These are phyloP conservation scores for Lumnitzera racemosa DNA, from an alignment of 345 rosid species.

Conservation along the genomic window DNA sequence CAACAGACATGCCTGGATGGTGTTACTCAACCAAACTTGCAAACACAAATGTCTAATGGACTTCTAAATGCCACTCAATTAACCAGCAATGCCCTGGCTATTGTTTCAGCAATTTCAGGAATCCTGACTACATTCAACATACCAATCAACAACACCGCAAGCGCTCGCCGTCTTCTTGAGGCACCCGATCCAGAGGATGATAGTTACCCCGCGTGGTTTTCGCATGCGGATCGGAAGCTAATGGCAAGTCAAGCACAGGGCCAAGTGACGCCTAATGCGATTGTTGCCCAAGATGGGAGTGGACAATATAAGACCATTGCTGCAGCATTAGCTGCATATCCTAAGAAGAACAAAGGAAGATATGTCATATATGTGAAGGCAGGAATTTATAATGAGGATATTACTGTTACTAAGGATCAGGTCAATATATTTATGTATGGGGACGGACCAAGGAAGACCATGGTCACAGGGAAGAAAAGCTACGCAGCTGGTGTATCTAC, in stretches of 20 bases:
- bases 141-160: constrained; percentile 2
- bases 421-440: constrained; percentile 58
- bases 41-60: constrained; percentile 9
- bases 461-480: constrained; percentile 42
- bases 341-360: constrained; percentile 24
- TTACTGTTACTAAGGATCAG: constrained; percentile 35
- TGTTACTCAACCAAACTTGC: constrained; percentile 12
- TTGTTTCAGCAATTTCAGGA: constrained; percentile 20
- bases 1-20: constrained; percentile 35
- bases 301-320: constrained; percentile 32
- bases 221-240: constrained; percentile 26
- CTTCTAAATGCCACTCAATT: constrained; percentile 27
- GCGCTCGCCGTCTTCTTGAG: constrained; percentile 13
- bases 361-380: constrained; percentile 61
- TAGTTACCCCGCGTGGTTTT: constrained; percentile 30
- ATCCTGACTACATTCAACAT: constrained; percentile 21
- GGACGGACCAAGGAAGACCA: constrained; percentile 64
- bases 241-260: constrained; percentile 14
- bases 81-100: constrained; percentile 43
- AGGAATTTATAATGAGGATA: constrained; percentile 43
- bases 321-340: constrained; percentile 36
- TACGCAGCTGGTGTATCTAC: constrained; percentile 33
- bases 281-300: constrained; percentile 48
- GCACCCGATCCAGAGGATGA: not conserved
- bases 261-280: constrained; percentile 19